A percentile compares a stretch with the other conserved stretches of the same genome.
Conservation (phyloP, 2,329 filamentous ascomycete genomes). For the Podosphaera xanthii region DNA sequence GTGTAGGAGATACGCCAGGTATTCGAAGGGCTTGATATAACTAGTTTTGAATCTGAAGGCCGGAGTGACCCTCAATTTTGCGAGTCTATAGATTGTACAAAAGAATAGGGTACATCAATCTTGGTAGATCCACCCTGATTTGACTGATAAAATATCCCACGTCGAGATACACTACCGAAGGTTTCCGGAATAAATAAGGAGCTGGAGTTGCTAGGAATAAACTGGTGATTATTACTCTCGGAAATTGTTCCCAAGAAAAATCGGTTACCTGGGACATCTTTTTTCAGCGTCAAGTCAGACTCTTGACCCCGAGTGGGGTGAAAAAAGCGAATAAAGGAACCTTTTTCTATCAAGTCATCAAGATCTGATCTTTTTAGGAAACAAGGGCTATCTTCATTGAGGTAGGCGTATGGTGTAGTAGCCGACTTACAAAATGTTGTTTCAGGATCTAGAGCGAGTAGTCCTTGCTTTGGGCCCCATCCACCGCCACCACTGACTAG, state of each 20-base stretch:
- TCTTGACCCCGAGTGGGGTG: conserved; percentile 15
- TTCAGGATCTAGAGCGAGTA: conserved; percentile 58
- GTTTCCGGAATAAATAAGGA: conserved; percentile 14
- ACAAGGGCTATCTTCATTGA: conserved; percentile 5
- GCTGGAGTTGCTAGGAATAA: conserved; percentile 5
- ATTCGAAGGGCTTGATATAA: no score
- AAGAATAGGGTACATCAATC: conserved; percentile 25
- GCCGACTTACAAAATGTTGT: conserved; percentile 26
- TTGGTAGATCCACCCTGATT: conserved; percentile 1
- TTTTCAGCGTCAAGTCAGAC: not conserved
- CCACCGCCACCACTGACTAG: conserved; percentile 60
- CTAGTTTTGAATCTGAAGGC: no score
- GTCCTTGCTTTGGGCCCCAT: conserved; percentile 60
- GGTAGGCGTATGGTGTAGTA: conserved; percentile 29
- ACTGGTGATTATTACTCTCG: not conserved
- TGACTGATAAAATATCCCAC: conserved; percentile 28
- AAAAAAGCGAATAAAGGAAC: conserved; percentile 45
- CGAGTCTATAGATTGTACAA: not conserved
- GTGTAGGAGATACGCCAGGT: no score
- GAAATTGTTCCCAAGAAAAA: not conserved
- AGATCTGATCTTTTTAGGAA: conserved; percentile 18
- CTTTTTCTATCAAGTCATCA: conserved; percentile 35
- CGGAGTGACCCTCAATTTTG: no score
- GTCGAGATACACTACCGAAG: conserved; percentile 41
- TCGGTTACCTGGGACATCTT: not conserved